Conservation (phyloP, 2,329 filamentous ascomycete species). For the Cladosporium oxysporum region DNA sequence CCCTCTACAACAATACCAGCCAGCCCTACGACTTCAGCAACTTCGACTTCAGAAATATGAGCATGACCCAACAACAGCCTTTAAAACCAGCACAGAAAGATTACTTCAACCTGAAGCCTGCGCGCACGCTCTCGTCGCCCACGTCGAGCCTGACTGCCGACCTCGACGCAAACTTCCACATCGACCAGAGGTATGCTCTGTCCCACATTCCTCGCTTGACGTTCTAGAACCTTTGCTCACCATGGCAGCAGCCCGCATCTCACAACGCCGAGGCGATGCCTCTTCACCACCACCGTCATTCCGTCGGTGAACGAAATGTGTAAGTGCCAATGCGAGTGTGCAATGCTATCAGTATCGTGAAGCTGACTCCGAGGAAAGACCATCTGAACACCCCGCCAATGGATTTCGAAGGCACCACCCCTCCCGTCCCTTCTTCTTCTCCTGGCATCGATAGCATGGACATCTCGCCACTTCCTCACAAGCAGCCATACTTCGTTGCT, state of each 20-base stretch:
- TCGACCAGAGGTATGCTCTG: constrained; percentile 76
- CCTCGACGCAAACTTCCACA: constrained; percentile 93
- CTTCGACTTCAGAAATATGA: constrained; percentile 76
- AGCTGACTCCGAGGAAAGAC: constrained; percentile 39
- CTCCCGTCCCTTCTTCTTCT: constrained; percentile 81
- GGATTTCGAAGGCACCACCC: constrained; percentile 74
- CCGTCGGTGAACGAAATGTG: constrained; percentile 44
- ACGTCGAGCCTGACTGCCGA: constrained; percentile 89
- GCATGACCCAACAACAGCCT: constrained; percentile 64
- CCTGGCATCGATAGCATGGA: constrained; percentile 85
- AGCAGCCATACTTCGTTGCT: constrained; percentile 61
- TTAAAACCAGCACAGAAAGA: constrained; percentile 63
- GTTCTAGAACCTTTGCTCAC: constrained; percentile 41
- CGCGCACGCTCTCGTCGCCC: constrained; percentile 87
- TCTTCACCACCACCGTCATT: constrained; percentile 76
- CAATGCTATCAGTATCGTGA: not conserved
- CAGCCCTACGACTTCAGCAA: constrained; percentile 61
- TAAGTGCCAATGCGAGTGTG: constrained; percentile 34
- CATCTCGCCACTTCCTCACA: constrained; percentile 89
- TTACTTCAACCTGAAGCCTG: constrained; percentile 77
- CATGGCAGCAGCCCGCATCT: constrained; percentile 68
- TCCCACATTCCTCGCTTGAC: constrained; percentile 41
- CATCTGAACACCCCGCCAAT: constrained; percentile 48
- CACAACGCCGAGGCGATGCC: constrained; percentile 77
- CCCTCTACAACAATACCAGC: constrained; percentile 48